Conservation (phyloP, 75 land plant species). For the Chamaecyparis obtusa region DNA sequence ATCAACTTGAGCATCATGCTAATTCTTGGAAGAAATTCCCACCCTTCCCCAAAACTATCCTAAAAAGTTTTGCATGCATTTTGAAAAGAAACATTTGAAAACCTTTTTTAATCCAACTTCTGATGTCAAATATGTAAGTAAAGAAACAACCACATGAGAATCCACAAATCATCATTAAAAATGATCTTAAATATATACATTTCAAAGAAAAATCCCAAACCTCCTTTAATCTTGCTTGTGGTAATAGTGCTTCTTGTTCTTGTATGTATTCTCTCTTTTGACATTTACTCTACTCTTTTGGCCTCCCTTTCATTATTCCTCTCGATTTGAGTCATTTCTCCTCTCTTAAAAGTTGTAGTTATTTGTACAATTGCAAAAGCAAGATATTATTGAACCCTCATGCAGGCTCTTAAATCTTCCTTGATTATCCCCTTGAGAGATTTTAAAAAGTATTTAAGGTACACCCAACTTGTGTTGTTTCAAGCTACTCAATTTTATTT, state of each 20-base stretch:
- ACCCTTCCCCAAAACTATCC: background rate
- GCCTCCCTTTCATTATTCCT: background rate
- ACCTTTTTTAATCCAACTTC: too few relatives aligned
- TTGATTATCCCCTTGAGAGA: background rate
- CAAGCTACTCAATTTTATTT: background rate
- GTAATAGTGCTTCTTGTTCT: background rate
- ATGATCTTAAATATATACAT: too few relatives aligned
- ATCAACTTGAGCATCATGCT: background rate
- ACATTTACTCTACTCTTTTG: background rate
- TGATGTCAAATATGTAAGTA: too few relatives aligned
- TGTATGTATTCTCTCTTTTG: background rate
- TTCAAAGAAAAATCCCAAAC: background rate
- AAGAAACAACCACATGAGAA: too few relatives aligned
- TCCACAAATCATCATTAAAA: too few relatives aligned
- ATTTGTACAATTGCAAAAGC: background rate
- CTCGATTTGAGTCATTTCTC: background rate
- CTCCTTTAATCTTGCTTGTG: background rate
- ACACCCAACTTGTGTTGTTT: background rate
- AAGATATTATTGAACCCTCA: background rate
- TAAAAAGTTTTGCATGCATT: too few relatives aligned
- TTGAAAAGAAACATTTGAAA: too few relatives aligned
- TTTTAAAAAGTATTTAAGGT: background rate
- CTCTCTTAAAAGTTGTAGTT: background rate
- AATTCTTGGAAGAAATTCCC: too few relatives aligned
- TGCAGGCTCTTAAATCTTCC: background rate